Conservation (phyloP, 768 basidiomycete genomes). For the Phlebiopsis flavidoalba region DNA sequence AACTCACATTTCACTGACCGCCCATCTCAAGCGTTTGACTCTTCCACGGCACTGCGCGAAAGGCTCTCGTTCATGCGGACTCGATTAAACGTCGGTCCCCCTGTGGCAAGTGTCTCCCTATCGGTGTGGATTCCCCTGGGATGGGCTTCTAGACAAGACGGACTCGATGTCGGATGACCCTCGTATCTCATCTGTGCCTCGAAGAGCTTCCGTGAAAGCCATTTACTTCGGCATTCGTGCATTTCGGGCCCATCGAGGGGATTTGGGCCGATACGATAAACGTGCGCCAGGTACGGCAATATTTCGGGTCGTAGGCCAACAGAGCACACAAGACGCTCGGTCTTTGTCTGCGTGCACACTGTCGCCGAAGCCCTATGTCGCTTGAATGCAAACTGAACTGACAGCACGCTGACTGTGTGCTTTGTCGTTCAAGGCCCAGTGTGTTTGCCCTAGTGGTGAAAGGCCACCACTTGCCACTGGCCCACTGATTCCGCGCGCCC, state of each 20-base stretch:
- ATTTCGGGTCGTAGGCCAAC: slow-evolving; percentile 44
- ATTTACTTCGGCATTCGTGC: slow-evolving; percentile 77
- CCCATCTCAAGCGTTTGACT: slow-evolving; percentile 40
- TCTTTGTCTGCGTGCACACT: slow-evolving; percentile 59
- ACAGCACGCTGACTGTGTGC: slow-evolving; percentile 62
- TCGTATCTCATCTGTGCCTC: slow-evolving; percentile 43
- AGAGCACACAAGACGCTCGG: slow-evolving; percentile 37
- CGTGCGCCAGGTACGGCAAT: slow-evolving; percentile 50
- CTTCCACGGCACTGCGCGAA: slow-evolving; percentile 34
- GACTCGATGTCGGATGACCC: slow-evolving; percentile 31
- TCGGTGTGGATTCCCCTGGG: slow-evolving; percentile 69
- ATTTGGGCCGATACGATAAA: slow-evolving; percentile 51
- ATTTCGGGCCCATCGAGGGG: too few relatives aligned
- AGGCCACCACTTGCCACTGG: background rate
- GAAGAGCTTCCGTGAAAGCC: slow-evolving; percentile 48
- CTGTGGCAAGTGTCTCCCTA: slow-evolving; percentile 32
- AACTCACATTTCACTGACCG: background rate
- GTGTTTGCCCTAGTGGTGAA: background rate
- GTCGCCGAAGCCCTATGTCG: slow-evolving; percentile 50
- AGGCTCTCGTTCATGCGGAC: slow-evolving; percentile 50
- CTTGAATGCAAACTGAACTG: slow-evolving; percentile 52
- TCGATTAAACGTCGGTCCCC: slow-evolving; percentile 25
- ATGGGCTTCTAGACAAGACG: slow-evolving; percentile 59
- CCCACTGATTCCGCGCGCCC: too few relatives aligned
- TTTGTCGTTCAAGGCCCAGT: slow-evolving; percentile 87